Evolutionary conservation across 257 asterid species (phyloP).

Genomic region (Cordia subcordata): DNA sequence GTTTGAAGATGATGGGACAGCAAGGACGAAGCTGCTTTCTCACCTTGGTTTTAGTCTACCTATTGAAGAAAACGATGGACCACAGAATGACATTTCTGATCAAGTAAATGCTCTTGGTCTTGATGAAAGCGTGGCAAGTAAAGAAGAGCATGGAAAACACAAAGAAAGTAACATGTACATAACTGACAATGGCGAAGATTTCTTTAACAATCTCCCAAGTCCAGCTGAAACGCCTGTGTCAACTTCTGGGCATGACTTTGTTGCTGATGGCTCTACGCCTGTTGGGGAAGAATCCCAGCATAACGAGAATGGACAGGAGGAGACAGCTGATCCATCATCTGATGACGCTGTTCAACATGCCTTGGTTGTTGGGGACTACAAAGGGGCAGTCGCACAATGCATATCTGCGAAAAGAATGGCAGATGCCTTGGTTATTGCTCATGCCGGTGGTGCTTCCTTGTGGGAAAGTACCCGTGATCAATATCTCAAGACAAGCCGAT

Average conservation of each 20-base stretch:
- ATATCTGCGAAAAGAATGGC: slow-evolving; percentile 76
- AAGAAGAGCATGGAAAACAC: slow-evolving; percentile 41
- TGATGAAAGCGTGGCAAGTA: slow-evolving; percentile 39
- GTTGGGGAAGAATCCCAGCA: slow-evolving; percentile 38
- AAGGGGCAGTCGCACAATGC: slow-evolving; percentile 91
- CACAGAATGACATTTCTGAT: slow-evolving; percentile 48
- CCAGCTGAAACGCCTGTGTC: slow-evolving; percentile 85
- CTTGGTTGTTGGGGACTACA: slow-evolving; percentile 87
- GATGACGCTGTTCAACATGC: slow-evolving; percentile 93
- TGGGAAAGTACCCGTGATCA: slow-evolving; percentile 92
- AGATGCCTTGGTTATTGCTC: slow-evolving; percentile 96
- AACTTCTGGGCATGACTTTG: slow-evolving; percentile 46
- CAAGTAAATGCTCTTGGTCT: slow-evolving; percentile 55
- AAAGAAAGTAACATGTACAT: slow-evolving; percentile 39
- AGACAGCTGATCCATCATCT: slow-evolving; percentile 65
- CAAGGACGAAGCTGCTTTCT: slow-evolving; percentile 82
- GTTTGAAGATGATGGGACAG: slow-evolving; percentile 91
- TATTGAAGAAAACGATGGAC: slow-evolving; percentile 45
- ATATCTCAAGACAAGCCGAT: slow-evolving; percentile 64
- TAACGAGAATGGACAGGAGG: slow-evolving; percentile 50
- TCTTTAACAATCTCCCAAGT: slow-evolving; percentile 89
- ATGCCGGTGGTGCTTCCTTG: slow-evolving; percentile 72
- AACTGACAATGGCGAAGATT: slow-evolving; percentile 82
- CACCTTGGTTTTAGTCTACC: slow-evolving; percentile 86
- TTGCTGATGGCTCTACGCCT: slow-evolving; percentile 33